These are phyloP conservation scores for Elaeis guineensis DNA, from an alignment of 176 grass and related monocot genomes.

Conservation along the genomic window DNA sequence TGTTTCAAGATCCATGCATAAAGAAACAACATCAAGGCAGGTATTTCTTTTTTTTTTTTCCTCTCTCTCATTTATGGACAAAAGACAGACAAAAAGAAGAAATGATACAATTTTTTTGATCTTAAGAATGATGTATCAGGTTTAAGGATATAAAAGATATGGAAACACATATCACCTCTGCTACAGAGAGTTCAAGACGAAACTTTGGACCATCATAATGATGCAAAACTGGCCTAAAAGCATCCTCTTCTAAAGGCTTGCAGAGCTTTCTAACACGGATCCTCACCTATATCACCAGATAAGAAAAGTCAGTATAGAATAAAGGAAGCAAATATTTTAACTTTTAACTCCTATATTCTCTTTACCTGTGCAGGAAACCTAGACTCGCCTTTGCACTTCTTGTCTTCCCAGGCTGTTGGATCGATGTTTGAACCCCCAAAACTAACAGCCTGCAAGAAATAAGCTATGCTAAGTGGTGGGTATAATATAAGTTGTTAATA, in stretches of 20 bases:
- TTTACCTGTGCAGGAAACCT: conserved; percentile 93
- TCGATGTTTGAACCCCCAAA: conserved; percentile 98
- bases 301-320: conserved; percentile 14
- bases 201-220: conserved; percentile 98
- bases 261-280: conserved; percentile 82
- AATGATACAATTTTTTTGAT: too few relatives aligned
- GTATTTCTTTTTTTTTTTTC: too few relatives aligned
- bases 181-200: conserved; percentile 92
- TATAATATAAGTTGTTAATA: too few relatives aligned
- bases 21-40: too few relatives aligned
- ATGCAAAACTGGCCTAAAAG: conserved; percentile 93
- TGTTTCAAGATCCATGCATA: too few relatives aligned
- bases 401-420: conserved; percentile 97
- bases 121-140: background rate
- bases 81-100: too few relatives aligned
- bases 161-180: conserved; percentile 46
- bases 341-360: background rate
- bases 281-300: conserved; percentile 56
- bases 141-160: background rate
- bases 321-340: background rate
- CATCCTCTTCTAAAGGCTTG: conserved; percentile 97
- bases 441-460: conserved; percentile 54
- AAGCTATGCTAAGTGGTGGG: too few relatives aligned
- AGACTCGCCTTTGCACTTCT: conserved; percentile 97
- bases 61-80: too few relatives aligned